Evolutionary conservation across 768 basidiomycete genomes (phyloP).

Genomic region (Floccularia luteovirens): DNA sequence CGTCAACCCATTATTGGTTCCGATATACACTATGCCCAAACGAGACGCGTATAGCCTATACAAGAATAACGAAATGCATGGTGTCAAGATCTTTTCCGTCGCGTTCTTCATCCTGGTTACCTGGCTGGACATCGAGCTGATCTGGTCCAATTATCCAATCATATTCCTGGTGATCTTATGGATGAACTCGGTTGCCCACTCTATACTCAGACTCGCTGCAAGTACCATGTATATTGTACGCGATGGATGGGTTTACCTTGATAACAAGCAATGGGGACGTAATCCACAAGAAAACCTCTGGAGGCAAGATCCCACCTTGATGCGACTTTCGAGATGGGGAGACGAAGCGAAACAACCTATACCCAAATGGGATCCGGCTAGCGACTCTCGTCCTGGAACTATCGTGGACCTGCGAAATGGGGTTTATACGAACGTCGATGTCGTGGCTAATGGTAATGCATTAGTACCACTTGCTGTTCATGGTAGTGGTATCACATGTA

Average conservation of each 20-base stretch:
- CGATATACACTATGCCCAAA: constrained; percentile 1
- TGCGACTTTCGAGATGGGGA: constrained; percentile 8
- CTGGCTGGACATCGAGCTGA: constrained; percentile 1
- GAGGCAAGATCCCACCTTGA: constrained; percentile 7
- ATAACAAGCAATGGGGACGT: constrained; percentile 5
- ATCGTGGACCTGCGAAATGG: constrained; percentile 7
- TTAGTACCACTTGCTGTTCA: constrained; percentile 10
- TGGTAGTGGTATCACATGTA: constrained; percentile 12
- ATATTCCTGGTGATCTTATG: not conserved
- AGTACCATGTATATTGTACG: constrained; percentile 10
- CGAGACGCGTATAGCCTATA: constrained; percentile 8
- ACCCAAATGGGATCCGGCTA: not conserved
- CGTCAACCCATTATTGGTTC: constrained; percentile 4
- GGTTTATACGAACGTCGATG: constrained; percentile 1
- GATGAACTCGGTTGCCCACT: constrained; percentile 2
- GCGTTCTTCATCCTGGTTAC: not conserved
- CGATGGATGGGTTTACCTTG: constrained; percentile 8
- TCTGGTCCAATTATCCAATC: not conserved
- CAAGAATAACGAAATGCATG: constrained; percentile 7
- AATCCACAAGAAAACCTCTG: constrained; percentile 4
- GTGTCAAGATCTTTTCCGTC: constrained; percentile 1
- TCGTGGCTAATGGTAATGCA: constrained; percentile 3
- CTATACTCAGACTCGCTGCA: constrained; percentile 4
- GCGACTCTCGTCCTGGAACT: not conserved
- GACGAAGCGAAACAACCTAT: not conserved